phyloP scores from a whole-genome alignment of 257 asterid species.

The Penstemon newberryi region DNA sequence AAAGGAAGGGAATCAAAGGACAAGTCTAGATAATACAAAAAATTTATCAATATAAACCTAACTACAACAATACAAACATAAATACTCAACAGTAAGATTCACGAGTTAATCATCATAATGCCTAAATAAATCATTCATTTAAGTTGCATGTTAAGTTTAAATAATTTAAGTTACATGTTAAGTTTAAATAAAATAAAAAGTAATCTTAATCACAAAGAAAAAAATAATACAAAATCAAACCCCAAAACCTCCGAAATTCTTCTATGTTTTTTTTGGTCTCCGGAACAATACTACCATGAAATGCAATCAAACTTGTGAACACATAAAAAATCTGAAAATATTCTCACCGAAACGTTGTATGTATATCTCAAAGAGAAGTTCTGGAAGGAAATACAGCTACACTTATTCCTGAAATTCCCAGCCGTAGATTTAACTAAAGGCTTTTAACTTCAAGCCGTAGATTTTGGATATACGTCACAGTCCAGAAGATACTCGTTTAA shows the following conservation, averaged over 20 bases:
- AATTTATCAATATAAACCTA: background rate
- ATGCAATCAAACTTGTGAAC: slow-evolving; percentile 14
- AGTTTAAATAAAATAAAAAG: background rate
- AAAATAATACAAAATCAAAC: slow-evolving; percentile 7
- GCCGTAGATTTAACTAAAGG: too few species aligned
- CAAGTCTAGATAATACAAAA: background rate
- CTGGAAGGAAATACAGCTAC: too few species aligned
- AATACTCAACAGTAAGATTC: background rate
- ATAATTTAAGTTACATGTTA: background rate
- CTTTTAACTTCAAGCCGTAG: too few species aligned
- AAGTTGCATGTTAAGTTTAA: background rate
- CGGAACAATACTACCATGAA: too few species aligned
- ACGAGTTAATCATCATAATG: slow-evolving; percentile 13
- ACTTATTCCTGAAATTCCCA: too few species aligned
- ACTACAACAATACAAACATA: slow-evolving; percentile 13
- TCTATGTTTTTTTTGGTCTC: too few species aligned
- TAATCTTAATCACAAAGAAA: background rate
- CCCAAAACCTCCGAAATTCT: background rate
- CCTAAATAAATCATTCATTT: background rate
- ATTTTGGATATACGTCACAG: too few species aligned
- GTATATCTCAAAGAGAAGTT: too few species aligned
- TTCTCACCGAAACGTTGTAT: slow-evolving; percentile 38
- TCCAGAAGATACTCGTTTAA: too few species aligned
- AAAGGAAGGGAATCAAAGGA: background rate
- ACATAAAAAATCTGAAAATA: background rate